Conservation (phyloP, 2,329 filamentous ascomycete species). For the Xylariaceae sp. region DNA sequence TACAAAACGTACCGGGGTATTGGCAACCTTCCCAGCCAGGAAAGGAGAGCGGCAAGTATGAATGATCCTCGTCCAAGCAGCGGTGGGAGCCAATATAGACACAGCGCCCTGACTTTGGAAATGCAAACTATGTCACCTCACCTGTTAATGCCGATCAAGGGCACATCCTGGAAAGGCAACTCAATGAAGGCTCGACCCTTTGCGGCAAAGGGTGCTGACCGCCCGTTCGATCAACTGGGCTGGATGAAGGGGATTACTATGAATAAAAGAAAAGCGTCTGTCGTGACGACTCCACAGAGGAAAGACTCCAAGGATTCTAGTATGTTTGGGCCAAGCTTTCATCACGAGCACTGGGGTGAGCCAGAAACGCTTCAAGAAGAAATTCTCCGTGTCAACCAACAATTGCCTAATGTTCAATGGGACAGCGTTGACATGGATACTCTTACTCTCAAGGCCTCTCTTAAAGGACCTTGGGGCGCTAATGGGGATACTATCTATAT, state of each 20-base stretch:
- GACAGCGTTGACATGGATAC: conserved; percentile 62
- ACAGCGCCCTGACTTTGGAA: conserved; percentile 42
- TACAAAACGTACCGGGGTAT: conserved; percentile 83
- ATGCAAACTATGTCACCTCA: conserved; percentile 44
- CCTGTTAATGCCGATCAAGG: conserved; percentile 33
- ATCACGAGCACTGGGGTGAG: conserved; percentile 56
- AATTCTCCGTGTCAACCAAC: conserved; percentile 57
- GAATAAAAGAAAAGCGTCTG: conserved; percentile 49
- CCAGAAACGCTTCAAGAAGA: conserved; percentile 62
- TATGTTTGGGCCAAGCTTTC: conserved; percentile 49
- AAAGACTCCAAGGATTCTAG: conserved; percentile 50
- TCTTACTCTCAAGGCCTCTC: conserved; percentile 54
- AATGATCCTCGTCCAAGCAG: conserved; percentile 52
- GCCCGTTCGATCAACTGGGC: conserved; percentile 55
- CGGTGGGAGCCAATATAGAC: conserved; percentile 40
- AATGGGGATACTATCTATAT: conserved; percentile 56
- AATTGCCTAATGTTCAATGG: conserved; percentile 61
- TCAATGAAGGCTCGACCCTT: conserved; percentile 56
- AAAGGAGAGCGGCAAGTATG: conserved; percentile 59
- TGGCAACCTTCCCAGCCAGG: conserved; percentile 53
- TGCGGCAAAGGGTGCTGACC: conserved; percentile 41
- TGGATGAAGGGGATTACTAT: conserved; percentile 69
- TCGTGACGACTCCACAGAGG: conserved; percentile 43
- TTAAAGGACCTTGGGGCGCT: conserved; percentile 61
- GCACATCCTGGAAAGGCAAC: conserved; percentile 49